phyloP scores from a whole-genome alignment of 768 basidiomycete species.

The Chiua virens region DNA sequence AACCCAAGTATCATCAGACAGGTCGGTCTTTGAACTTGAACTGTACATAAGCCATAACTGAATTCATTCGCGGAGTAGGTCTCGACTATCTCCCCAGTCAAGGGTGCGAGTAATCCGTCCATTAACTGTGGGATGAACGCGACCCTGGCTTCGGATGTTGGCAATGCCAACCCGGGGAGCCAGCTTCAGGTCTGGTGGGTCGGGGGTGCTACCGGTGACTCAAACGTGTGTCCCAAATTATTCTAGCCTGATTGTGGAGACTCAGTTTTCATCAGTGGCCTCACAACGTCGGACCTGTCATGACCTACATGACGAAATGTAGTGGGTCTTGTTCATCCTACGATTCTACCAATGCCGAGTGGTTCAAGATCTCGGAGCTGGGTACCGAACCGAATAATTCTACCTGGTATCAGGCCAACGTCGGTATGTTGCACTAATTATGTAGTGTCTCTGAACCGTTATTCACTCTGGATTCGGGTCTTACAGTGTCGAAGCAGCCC shows the following conservation, averaged over 20 bases:
- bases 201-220: conserved; percentile 38
- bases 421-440: conserved; percentile 41
- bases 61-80: conserved; percentile 13
- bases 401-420: conserved; percentile 50
- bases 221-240: conserved; percentile 28
- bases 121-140: conserved; percentile 63
- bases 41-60: not conserved
- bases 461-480: not conserved
- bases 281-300: conserved; percentile 64
- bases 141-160: conserved; percentile 46
- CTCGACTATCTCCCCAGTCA: conserved; percentile 45
- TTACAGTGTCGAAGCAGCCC: conserved; percentile 36
- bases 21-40: conserved; percentile 20
- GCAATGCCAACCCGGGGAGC: conserved; percentile 61
- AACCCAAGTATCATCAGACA: conserved; percentile 44
- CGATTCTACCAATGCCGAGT: conserved; percentile 56
- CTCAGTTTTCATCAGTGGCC: conserved; percentile 38
- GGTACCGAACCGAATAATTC: conserved; percentile 36
- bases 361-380: conserved; percentile 70
- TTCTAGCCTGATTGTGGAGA: not conserved
- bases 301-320: conserved; percentile 74
- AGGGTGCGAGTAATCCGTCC: conserved; percentile 56
- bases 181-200: conserved; percentile 54
- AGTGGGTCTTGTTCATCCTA: conserved; percentile 56
- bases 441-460: not conserved